These are phyloP conservation scores for Prunus yedoensis DNA, from an alignment of 331 rosid genomes.

Conservation along the genomic window DNA sequence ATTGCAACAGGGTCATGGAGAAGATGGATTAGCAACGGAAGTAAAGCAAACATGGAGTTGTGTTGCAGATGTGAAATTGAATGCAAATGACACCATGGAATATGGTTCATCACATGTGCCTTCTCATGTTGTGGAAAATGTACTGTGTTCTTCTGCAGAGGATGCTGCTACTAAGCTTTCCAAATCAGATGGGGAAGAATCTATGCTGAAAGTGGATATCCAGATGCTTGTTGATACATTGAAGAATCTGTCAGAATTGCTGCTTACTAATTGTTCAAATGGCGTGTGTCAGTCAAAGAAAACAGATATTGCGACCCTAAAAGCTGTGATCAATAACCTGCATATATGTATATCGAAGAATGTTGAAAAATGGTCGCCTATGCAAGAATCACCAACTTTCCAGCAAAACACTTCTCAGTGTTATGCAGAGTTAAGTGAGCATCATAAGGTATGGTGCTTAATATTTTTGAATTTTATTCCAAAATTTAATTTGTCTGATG, in stretches of 20 bases:
- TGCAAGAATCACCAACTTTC: conserved; percentile 31
- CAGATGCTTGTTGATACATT: conserved; percentile 53
- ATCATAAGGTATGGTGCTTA: conserved; percentile 47
- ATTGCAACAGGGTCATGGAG: conserved; percentile 37
- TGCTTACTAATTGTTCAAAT: conserved; percentile 53
- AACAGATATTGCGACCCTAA: conserved; percentile 44
- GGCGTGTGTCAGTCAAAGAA: conserved; percentile 45
- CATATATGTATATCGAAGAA: conserved; percentile 48
- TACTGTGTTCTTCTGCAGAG: conserved; percentile 26
- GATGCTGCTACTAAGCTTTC: conserved; percentile 36
- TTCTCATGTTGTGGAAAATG: conserved; percentile 26
- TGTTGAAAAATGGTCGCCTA: conserved; percentile 27
- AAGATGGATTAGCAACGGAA: conserved; percentile 30
- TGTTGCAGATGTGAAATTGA: conserved; percentile 28
- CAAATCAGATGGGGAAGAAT: conserved; percentile 32
- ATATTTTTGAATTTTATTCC: not conserved
- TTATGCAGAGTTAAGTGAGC: conserved; percentile 33
- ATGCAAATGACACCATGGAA: conserved; percentile 25
- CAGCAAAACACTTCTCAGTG: conserved; percentile 36
- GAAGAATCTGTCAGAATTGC: conserved; percentile 61
- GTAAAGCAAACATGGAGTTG: conserved; percentile 24
- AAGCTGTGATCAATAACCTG: conserved; percentile 56
- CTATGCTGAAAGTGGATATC: conserved; percentile 49
- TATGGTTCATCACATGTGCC: conserved; percentile 19
- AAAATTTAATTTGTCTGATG: not conserved